Base-by-base conservation (phyloP, 345 rosid genomes). In the Angophora floribunda region DNA sequence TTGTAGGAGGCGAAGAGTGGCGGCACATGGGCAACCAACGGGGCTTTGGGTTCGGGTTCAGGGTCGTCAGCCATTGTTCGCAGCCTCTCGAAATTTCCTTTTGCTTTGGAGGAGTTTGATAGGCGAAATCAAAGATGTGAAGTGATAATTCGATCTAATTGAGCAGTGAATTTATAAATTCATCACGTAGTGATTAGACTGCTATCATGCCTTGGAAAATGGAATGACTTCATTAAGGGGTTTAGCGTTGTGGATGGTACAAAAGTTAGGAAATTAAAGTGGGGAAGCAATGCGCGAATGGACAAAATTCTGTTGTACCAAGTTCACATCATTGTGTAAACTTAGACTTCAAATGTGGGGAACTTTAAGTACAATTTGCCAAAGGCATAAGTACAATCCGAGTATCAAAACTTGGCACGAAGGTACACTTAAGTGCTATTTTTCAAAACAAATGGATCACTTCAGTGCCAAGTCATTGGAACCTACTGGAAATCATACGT, bases 1-100 rank as follows among this genome's bases (percentile, higher is more conserved):
- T 93, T 94, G 89, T 91, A 91, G 7, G 94, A 93, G 1, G 94
- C 85, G 13, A 86, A 87, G 13, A 82, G 85, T 12, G 22, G 51
- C 52, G 51, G n/a, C 65, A 24, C 30, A 7, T 59, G 65, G 65
- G 65, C 28, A 26, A 59, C 65, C 65, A 26, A 26, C 30, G 26
- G 61, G 61, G 1, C 26, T 55, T 55, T 5, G 11, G 7, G 65
- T 59, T 59, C 6, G 65, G 30, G 65, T 59, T 59, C 49, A 53
- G 9, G 12, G 70, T 59, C 30, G 30, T 59, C 65, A 26, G 13
- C 65, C 65, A 24, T 59, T 59, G 14, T 59, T 26, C 0, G 65
- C 65, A 26, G 30, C 14, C 15, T 26, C 67, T 26, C 67, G 67
- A 26, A 59, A 61, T 61, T 61, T 61, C 12, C 30, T 26, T 61